These are phyloP conservation scores for Yarrowia alimentaria DNA, from an alignment of 805 yeast species.

Conservation along the genomic window DNA sequence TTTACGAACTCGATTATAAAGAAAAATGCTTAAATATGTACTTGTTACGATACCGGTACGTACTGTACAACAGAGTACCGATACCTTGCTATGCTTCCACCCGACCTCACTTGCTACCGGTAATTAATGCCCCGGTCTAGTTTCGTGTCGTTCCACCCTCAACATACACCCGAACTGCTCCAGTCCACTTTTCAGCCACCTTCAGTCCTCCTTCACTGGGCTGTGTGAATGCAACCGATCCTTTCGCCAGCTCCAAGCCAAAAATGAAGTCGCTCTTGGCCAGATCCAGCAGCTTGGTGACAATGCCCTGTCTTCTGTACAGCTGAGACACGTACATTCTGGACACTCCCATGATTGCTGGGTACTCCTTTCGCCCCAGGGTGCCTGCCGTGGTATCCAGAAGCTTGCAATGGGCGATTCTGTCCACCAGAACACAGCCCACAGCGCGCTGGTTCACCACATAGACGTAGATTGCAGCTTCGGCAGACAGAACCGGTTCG, in stretches of 20 bases:
- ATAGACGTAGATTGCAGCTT: constrained; percentile 18
- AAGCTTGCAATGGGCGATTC: background rate
- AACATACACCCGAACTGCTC: background rate
- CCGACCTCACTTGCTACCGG: too few species aligned
- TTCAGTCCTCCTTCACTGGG: constrained; percentile 22
- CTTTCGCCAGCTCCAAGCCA: constrained; percentile 2
- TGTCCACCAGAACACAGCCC: constrained; percentile 21
- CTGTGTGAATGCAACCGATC: constrained; percentile 13
- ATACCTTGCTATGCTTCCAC: too few species aligned
- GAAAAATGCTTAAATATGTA: too few species aligned
- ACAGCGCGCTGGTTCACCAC: constrained; percentile 20
- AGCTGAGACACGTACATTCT: constrained; percentile 26
- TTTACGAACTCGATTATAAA: too few species aligned
- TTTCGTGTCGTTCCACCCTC: background rate
- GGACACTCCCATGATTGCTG: constrained; percentile 21
- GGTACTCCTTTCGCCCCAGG: constrained; percentile 8
- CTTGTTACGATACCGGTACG: too few species aligned
- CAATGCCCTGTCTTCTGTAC: constrained; percentile 6
- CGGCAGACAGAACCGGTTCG: background rate
- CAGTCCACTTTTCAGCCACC: constrained; percentile 21
- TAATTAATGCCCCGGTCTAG: too few species aligned
- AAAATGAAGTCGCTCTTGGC: constrained; percentile 12
- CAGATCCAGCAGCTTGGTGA: constrained; percentile 16
- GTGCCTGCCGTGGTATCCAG: background rate
- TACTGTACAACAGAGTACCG: too few species aligned